Percentiles rank a stretch among this genome's conserved stretches.
Evolutionary conservation across 352 stramenopile genomes (phyloP).

Genomic region (Blastocystis sp.): DNA sequence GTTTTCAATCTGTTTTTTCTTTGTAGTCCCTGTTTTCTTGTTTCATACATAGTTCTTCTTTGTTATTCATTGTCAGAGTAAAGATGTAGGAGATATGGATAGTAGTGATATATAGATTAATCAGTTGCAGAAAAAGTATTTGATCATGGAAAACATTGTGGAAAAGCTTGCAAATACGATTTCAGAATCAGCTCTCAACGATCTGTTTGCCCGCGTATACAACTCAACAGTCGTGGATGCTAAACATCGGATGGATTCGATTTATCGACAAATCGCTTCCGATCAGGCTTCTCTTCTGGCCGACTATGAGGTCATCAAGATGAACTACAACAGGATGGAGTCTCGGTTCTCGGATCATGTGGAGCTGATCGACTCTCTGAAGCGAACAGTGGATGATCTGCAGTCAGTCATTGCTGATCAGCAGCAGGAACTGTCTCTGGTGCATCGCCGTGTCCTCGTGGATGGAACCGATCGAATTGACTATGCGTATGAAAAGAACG

Average conservation of each 20-base stretch:
- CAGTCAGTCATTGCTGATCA: neutral
- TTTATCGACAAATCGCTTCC: neutral
- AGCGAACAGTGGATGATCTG: neutral
- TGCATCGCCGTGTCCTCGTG: neutral
- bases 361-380: neutral
- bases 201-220: neutral
- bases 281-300: neutral
- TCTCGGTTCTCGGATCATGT: neutral
- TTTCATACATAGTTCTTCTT: conserved; percentile 34
- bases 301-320: neutral
- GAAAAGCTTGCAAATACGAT: neutral
- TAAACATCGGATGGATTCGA: neutral
- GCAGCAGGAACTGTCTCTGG: neutral
- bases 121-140: neutral
- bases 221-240: conserved; percentile 3
- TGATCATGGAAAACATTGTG: neutral
- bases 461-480: conserved; percentile 52
- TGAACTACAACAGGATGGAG: neutral
- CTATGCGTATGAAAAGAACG: conserved; percentile 57
- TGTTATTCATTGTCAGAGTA: conserved; percentile 26
- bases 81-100: neutral
- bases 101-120: conserved; percentile 24
- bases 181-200: neutral
- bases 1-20: neutral
- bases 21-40: neutral